Evolutionary conservation across 1,139 yeast genomes (phyloP).

Genomic region (Kodamaea alishanica): DNA sequence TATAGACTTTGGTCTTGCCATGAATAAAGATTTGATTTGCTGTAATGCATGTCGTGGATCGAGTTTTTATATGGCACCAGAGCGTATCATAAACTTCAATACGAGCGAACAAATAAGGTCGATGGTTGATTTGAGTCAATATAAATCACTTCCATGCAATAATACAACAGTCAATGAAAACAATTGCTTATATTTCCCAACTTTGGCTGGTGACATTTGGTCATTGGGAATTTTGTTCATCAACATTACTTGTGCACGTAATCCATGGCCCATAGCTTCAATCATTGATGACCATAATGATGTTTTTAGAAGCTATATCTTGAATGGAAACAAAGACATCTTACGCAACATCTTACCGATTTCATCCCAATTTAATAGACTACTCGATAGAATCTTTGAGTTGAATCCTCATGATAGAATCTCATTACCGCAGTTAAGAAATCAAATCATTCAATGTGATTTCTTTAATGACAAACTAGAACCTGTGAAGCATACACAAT

Average conservation of each 20-base stretch:
- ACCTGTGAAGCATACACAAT: not conserved
- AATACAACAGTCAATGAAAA: conserved; percentile 17
- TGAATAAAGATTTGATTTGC: conserved; percentile 53
- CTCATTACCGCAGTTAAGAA: conserved; percentile 44
- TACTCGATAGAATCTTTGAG: conserved; percentile 54
- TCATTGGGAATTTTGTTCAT: conserved; percentile 78
- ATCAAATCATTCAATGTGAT: conserved; percentile 38
- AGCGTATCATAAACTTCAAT: conserved; percentile 55
- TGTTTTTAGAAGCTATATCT: conserved; percentile 48
- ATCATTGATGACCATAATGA: conserved; percentile 45
- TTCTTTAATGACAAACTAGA: conserved; percentile 30
- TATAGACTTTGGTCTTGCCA: conserved; percentile 86
- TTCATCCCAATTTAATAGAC: conserved; percentile 53
- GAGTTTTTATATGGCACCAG: conserved; percentile 92
- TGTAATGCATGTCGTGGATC: conserved; percentile 84
- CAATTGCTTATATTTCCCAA: conserved; percentile 48
- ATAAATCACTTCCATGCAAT: conserved; percentile 18
- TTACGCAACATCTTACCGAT: conserved; percentile 57
- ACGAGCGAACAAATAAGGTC: conserved; percentile 28
- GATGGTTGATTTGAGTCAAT: conserved; percentile 30
- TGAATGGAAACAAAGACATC: conserved; percentile 25
- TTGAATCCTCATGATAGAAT: conserved; percentile 66
- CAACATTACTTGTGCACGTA: conserved; percentile 77
- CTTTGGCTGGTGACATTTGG: conserved; percentile 84
- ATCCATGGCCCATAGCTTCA: conserved; percentile 89